Evolutionary conservation across 805 yeast genomes (phyloP).

Genomic region (Saccharomycopsis fibuligera): DNA sequence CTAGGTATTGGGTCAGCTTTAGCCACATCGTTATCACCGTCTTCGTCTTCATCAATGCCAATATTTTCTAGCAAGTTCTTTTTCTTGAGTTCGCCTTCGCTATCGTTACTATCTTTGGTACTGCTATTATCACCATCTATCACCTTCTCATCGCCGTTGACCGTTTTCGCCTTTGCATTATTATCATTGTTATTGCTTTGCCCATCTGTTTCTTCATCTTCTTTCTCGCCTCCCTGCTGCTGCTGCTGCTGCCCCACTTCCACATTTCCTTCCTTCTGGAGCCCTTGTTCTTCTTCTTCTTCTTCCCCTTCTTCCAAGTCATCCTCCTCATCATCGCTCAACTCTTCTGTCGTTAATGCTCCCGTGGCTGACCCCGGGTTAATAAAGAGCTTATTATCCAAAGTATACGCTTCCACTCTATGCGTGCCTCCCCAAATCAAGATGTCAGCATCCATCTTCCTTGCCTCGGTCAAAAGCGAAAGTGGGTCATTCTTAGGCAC

Average conservation of each 20-base stretch:
- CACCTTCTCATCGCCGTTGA: not conserved
- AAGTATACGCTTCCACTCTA: conserved; percentile 84
- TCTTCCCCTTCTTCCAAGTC: conserved; percentile 30
- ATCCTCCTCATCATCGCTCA: conserved; percentile 44
- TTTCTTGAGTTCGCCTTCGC: not conserved
- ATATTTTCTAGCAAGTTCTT: not conserved
- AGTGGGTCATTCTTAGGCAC: conserved; percentile 87
- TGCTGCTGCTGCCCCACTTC: conserved; percentile 23
- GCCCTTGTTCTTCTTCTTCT: conserved; percentile 26
- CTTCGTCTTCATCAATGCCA: not conserved
- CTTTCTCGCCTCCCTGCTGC: conserved; percentile 21
- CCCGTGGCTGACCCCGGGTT: conserved; percentile 98
- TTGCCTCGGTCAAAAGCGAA: conserved; percentile 71
- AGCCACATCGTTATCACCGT: not conserved
- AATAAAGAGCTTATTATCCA: conserved; percentile 89
- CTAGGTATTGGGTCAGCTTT: conserved; percentile 54
- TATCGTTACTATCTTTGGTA: not conserved
- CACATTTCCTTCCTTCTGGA: conserved; percentile 18
- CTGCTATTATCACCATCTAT: conserved; percentile 9
- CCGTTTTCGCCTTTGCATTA: conserved; percentile 5
- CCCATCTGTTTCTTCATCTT: conserved; percentile 10
- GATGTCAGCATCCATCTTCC: conserved; percentile 88
- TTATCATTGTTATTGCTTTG: not conserved
- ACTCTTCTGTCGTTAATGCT: conserved; percentile 65
- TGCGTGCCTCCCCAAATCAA: conserved; percentile 92